These are phyloP conservation scores for Diutina sp. DNA, from an alignment of 1,139 yeast species.

Conservation along the genomic window DNA sequence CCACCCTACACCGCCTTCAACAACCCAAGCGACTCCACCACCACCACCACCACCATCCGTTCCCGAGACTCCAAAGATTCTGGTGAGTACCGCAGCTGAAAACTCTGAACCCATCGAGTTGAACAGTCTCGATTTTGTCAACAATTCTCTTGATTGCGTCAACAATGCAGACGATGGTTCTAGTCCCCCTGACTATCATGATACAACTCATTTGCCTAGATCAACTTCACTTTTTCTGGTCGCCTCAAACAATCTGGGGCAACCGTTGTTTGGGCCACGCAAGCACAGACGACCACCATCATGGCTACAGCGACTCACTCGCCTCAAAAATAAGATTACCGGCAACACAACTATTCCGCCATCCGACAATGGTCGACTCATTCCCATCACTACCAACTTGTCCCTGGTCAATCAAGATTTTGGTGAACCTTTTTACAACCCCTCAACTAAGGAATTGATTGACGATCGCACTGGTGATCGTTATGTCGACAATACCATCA, in stretches of 20 bases:
- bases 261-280: not conserved
- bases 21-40: not conserved
- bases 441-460: constrained; percentile 9
- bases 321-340: not conserved
- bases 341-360: not conserved
- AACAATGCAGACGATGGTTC: not conserved
- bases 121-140: not conserved
- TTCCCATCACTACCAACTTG: not conserved
- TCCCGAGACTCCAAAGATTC: not conserved
- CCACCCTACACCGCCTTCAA: not conserved
- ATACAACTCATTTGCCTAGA: not conserved
- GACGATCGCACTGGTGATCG: constrained; percentile 63
- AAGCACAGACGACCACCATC: not conserved
- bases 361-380: not conserved
- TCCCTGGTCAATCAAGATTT: not conserved
- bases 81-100: not conserved
- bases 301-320: not conserved
- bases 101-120: constrained; percentile 3
- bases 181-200: not conserved
- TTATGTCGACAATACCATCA: constrained; percentile 55
- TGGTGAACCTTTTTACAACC: not conserved
- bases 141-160: not conserved
- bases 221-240: not conserved
- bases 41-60: not conserved
- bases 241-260: not conserved